These are phyloP conservation scores for Phytophthora cactorum DNA, from an alignment of 352 stramenopile genomes.

Conservation along the genomic window DNA sequence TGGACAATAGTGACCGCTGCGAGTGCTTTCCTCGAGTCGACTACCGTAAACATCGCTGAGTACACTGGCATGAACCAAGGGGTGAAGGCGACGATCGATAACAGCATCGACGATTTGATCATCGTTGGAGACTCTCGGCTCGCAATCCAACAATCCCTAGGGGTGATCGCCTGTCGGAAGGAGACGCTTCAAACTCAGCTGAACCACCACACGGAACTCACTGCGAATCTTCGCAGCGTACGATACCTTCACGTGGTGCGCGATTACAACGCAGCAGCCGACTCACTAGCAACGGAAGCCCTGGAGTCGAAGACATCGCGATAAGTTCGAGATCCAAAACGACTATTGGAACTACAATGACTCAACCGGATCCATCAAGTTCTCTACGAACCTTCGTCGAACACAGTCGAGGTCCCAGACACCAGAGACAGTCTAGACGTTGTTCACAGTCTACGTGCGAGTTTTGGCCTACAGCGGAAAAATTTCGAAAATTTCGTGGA, in stretches of 20 bases:
- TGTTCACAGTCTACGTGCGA: too few relatives aligned
- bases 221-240: background rate
- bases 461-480: background rate
- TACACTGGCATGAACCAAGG: too few relatives aligned
- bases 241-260: background rate
- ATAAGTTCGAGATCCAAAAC: background rate
- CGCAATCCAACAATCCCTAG: constrained; percentile 1
- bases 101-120: too few relatives aligned
- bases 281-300: background rate
- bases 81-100: too few relatives aligned
- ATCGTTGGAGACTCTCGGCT: too few relatives aligned
- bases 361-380: background rate
- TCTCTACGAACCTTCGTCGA: background rate
- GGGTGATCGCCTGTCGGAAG: background rate
- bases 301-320: background rate
- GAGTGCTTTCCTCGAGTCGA: too few relatives aligned
- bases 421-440: too few relatives aligned
- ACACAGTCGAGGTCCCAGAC: background rate
- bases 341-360: background rate
- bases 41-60: too few relatives aligned
- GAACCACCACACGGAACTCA: background rate
- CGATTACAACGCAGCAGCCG: background rate
- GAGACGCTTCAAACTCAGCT: background rate
- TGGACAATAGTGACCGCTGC: too few relatives aligned
- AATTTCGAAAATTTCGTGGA: background rate